Percentiles rank a stretch among this genome's conserved stretches.
Evolutionary conservation across 495 filamentous ascomycete species (phyloP).

Genomic region (Penicillium samsonianum): DNA sequence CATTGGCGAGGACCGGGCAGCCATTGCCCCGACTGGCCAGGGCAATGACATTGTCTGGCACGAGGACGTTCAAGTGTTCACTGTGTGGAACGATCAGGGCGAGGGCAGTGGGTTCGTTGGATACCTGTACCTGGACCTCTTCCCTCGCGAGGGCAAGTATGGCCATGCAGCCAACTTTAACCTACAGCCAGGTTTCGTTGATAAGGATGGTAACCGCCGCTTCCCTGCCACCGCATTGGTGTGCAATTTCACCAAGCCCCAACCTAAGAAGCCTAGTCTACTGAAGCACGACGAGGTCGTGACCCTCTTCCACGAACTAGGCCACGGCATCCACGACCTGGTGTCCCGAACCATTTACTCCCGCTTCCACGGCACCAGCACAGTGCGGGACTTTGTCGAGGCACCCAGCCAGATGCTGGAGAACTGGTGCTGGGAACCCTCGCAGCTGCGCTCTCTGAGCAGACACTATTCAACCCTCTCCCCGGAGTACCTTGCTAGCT

Average conservation of each 20-base stretch:
- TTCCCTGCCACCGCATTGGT: conserved; percentile 72
- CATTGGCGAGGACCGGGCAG: conserved; percentile 56
- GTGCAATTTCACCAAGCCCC: conserved; percentile 72
- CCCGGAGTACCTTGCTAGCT: conserved; percentile 58
- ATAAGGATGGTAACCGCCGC: conserved; percentile 56
- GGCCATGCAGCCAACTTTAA: conserved; percentile 78
- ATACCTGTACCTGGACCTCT: conserved; percentile 70
- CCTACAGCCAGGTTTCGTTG: conserved; percentile 67
- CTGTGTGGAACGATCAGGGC: conserved; percentile 68
- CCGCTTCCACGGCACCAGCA: conserved; percentile 72
- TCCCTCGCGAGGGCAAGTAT: conserved; percentile 67
- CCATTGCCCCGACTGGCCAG: conserved; percentile 57
- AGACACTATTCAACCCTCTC: conserved; percentile 65
- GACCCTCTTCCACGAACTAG: conserved; percentile 73
- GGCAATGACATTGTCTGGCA: conserved; percentile 71
- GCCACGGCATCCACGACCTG: conserved; percentile 75
- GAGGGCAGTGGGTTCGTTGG: conserved; percentile 68
- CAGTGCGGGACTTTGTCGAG: conserved; percentile 73
- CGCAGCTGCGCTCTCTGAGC: conserved; percentile 65
- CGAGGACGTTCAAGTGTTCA: conserved; percentile 67
- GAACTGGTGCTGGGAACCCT: conserved; percentile 76
- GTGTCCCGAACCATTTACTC: conserved; percentile 66
- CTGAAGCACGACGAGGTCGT: conserved; percentile 72
- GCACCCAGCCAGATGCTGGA: conserved; percentile 73
- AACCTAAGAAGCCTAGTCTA: conserved; percentile 67